Evolutionary conservation across 768 basidiomycete genomes (phyloP), one percentile per base, ranked within the genome.

Genomic region (Lentinus tigrinus): DNA sequence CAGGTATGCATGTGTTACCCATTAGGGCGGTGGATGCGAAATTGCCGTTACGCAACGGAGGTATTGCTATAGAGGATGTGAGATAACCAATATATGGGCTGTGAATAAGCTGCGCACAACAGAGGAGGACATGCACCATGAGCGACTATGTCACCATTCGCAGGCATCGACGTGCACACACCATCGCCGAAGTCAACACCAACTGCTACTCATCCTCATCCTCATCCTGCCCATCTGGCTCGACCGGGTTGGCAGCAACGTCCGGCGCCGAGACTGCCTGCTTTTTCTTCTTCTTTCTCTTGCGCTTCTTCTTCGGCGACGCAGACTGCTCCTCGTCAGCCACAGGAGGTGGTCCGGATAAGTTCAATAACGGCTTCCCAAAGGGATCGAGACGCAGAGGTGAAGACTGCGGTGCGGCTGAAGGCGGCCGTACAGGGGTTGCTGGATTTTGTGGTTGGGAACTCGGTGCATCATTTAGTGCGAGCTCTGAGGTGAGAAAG

Each of bases 221-320:
- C 49, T 52, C 54, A 6, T 26, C 42, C 4, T 49, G 44, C 14
- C 39, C 55, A 19, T 54, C 53, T 24, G 53, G 43, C 1, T n/a
- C n/a, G n/a, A n/a, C n/a, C n/a, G n/a, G n/a, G n/a, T 44, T 48
- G 6, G 28, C 34, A 0, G 37, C 9, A n/a, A 28, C 44, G 11
- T 62, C 50, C 27, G 55, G 42, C 3, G 42, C 62, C 51, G n/a
- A n/a, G n/a, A 63, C 28, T 26, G 64, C 65, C 63, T 51, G 62
- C 61, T 51, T 63, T 54, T 70, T 74, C 52, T 72, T 73, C 64
- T 80, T 84, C 72, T 80, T 85, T 65, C 78, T 83, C 65, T 80
- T 84, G 7, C 81, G 76, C 61, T 77, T 87, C 74, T 81, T 86
- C 66, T 80, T 86, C 34, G 77, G 70, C 61, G 65, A 55, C 17